A percentile compares a stretch with the other conserved stretches of the same genome.
Evolutionary conservation across 2,329 filamentous ascomycete genomes (phyloP).

Genomic region (Podosphaera fusca): DNA sequence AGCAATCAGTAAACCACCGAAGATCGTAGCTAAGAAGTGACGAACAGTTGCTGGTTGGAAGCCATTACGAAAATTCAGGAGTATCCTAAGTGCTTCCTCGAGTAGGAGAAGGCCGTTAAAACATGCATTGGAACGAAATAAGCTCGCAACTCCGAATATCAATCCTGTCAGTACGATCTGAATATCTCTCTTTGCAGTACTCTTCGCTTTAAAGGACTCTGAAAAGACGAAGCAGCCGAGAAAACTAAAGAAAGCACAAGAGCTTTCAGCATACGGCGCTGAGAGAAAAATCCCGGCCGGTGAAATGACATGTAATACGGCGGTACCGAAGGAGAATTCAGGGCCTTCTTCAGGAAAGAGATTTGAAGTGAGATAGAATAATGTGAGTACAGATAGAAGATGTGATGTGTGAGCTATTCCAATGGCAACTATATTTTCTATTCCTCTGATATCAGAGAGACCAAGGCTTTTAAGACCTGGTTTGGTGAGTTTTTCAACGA

Average conservation of each 20-base stretch:
- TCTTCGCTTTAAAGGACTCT: slow-evolving; percentile 17
- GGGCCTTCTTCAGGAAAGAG: slow-evolving; percentile 24
- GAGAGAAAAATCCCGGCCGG: slow-evolving; percentile 79
- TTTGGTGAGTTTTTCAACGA: neutral
- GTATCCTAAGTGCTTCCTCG: slow-evolving; percentile 30
- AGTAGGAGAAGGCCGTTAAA: slow-evolving; percentile 54
- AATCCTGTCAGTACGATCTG: slow-evolving; percentile 38
- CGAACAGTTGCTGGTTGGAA: slow-evolving; percentile 22
- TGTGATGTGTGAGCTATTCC: slow-evolving; percentile 51
- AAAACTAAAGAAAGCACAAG: slow-evolving; percentile 60
- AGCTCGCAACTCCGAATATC: slow-evolving; percentile 47
- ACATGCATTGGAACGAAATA: slow-evolving; percentile 67
- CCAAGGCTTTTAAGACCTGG: neutral
- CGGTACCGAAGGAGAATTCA: slow-evolving; percentile 40
- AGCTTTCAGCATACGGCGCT: slow-evolving; percentile 61
- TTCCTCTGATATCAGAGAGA: slow-evolving; percentile 12
- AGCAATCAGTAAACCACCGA: slow-evolving; percentile 45
- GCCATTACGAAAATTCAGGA: slow-evolving; percentile 21
- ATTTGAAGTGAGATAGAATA: slow-evolving; percentile 41
- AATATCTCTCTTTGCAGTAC: slow-evolving; percentile 17
- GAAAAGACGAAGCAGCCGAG: slow-evolving; percentile 48
- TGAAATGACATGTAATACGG: slow-evolving; percentile 57
- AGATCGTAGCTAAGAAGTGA: slow-evolving; percentile 31
- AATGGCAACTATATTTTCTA: slow-evolving; percentile 34
- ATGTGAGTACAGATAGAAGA: slow-evolving; percentile 45